Evolutionary conservation across 2,329 filamentous ascomycete genomes (phyloP).

Genomic region (Chrysosporium keratinophilum): DNA sequence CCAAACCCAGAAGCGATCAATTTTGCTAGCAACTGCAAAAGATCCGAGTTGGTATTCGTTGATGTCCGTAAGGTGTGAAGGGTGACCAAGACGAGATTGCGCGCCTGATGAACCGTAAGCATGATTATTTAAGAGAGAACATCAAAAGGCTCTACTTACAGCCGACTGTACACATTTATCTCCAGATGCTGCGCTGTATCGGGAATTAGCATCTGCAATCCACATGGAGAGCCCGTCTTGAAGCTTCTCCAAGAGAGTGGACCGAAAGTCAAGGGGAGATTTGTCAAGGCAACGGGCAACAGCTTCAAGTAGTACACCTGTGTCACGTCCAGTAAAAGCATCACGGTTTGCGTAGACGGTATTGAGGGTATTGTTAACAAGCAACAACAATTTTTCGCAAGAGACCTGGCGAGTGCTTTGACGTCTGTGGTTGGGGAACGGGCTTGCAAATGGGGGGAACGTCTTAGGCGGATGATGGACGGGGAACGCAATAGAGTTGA

Average conservation of each 20-base stretch:
- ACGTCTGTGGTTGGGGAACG: background rate
- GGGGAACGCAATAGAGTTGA: conserved; percentile 10
- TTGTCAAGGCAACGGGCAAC: conserved; percentile 45
- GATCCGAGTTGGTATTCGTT: conserved; percentile 21
- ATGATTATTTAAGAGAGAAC: background rate
- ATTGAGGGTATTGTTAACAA: conserved; percentile 43
- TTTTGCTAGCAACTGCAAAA: conserved; percentile 43
- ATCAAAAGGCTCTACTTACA: conserved; percentile 23
- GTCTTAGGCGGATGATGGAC: background rate
- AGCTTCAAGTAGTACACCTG: conserved; percentile 44
- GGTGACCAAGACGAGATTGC: conserved; percentile 25
- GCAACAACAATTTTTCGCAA: conserved; percentile 7
- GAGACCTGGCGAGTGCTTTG: background rate
- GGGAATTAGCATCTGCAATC: conserved; percentile 26
- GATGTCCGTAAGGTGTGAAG: conserved; percentile 26
- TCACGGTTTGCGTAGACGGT: conserved; percentile 44
- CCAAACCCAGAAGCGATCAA: conserved; percentile 45
- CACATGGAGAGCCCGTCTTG: conserved; percentile 39
- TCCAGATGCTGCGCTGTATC: conserved; percentile 22
- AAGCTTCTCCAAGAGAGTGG: conserved; percentile 48
- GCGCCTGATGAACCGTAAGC: conserved; percentile 21
- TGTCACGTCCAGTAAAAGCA: conserved; percentile 30
- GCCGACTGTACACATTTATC: conserved; percentile 27
- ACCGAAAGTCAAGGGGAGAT: conserved; percentile 42
- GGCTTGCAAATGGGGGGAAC: background rate